phyloP scores from a whole-genome alignment of 495 filamentous ascomycete genomes.

The Pyrenula massariospora region DNA sequence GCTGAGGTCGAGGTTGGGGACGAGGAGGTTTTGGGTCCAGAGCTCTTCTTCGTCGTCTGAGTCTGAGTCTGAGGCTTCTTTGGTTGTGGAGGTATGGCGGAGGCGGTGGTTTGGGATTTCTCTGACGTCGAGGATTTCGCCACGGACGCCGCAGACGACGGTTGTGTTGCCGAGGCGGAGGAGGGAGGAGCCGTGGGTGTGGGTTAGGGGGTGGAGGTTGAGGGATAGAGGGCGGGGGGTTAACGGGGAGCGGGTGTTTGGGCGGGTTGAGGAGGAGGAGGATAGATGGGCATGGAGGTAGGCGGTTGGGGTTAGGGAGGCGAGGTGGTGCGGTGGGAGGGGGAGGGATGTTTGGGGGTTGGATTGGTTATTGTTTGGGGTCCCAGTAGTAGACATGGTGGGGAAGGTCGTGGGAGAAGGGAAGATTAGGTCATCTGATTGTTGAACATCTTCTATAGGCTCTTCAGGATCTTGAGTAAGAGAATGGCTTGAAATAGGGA shows the following conservation, averaged over 20 bases:
- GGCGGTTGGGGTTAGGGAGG: slow-evolving; percentile 75
- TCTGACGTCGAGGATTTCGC: slow-evolving; percentile 64
- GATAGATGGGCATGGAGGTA: slow-evolving; percentile 84
- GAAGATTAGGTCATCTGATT: no score
- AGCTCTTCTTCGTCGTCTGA: slow-evolving; percentile 25
- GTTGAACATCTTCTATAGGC: no score
- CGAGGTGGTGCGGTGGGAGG: slow-evolving; percentile 72
- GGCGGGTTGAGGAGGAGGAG: slow-evolving; percentile 47
- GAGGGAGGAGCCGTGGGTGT: slow-evolving; percentile 80
- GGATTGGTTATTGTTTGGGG: neutral
- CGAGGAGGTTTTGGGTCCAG: slow-evolving; percentile 56
- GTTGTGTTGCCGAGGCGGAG: slow-evolving; percentile 82
- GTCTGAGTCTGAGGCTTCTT: slow-evolving; percentile 3
- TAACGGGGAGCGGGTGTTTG: slow-evolving; percentile 62
- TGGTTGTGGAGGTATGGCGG: slow-evolving; percentile 11
- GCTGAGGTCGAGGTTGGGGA: slow-evolving; percentile 82
- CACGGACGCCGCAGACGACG: slow-evolving; percentile 82
- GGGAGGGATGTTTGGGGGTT: slow-evolving; percentile 37
- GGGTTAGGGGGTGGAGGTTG: slow-evolving; percentile 70
- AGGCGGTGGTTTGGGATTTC: slow-evolving; percentile 55
- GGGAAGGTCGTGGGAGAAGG: no score
- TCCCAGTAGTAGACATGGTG: neutral
- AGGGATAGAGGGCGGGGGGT: slow-evolving; percentile 57
- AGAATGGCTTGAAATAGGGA: no score
- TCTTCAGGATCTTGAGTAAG: no score